These are phyloP conservation scores for Lactarius sp. DNA, from an alignment of 768 basidiomycete species.

Conservation along the genomic window DNA sequence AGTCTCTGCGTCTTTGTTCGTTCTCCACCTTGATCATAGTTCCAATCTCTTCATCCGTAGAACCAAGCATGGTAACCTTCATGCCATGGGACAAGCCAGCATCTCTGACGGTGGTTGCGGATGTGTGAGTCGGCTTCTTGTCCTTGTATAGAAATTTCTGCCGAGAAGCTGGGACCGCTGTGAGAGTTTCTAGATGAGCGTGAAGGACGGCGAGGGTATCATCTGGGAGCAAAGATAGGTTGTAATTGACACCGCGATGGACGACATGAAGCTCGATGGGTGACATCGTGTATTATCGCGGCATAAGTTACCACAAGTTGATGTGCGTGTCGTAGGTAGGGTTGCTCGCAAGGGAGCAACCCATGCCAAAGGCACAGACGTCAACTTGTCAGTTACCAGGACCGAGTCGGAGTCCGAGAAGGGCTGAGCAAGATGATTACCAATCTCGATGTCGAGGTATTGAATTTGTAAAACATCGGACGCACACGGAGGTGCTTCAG, in stretches of 20 bases:
- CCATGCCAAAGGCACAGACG: no score
- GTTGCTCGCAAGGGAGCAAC: no score
- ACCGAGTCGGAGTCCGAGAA: not conserved
- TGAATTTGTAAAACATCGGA: slow-evolving; percentile 4
- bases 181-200: slow-evolving; percentile 53
- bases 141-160: slow-evolving; percentile 76
- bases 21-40: slow-evolving; percentile 51
- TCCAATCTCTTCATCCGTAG: slow-evolving; percentile 53
- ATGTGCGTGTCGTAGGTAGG: no score
- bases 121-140: slow-evolving; percentile 41
- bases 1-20: slow-evolving; percentile 51
- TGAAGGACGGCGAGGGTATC: slow-evolving; percentile 50
- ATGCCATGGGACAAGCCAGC: slow-evolving; percentile 57
- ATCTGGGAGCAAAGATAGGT: slow-evolving; percentile 6
- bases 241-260: slow-evolving; percentile 9
- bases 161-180: slow-evolving; percentile 54
- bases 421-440: not conserved
- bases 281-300: not conserved
- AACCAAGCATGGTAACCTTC: slow-evolving; percentile 69
- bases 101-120: slow-evolving; percentile 33
- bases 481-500: not conserved
- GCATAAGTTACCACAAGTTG: no score
- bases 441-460: not conserved
- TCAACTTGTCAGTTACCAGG: no score
- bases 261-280: slow-evolving; percentile 2